These are phyloP conservation scores for Blastosporella zonata DNA, from an alignment of 1,284 basidiomycete genomes.

Conservation along the genomic window DNA sequence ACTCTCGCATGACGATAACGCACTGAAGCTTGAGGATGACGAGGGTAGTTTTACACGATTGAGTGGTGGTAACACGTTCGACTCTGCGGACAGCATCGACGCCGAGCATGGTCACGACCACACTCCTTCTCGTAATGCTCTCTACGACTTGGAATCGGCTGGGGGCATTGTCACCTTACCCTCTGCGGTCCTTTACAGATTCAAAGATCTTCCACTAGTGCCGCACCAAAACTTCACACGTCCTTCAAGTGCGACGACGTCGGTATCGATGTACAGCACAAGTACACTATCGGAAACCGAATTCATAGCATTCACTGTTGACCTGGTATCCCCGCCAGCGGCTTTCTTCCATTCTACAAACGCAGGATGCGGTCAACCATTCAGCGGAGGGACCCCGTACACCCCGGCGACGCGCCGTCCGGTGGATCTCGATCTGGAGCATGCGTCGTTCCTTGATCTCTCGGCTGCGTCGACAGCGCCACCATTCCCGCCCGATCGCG, in stretches of 20 bases:
- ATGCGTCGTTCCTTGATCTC: conserved; percentile 12
- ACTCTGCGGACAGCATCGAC: background rate
- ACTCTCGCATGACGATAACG: background rate
- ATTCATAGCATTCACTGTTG: background rate
- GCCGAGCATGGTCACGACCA: background rate
- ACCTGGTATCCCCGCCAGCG: background rate
- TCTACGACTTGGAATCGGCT: background rate
- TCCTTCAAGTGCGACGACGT: conserved; percentile 7
- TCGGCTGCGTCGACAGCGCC: background rate
- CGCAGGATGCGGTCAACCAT: background rate
- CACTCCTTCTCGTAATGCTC: background rate
- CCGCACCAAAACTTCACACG: background rate
- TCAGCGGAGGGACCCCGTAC: conserved; percentile 5
- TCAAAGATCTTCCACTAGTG: conserved; percentile 5
- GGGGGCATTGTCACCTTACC: background rate
- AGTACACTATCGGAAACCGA: conserved; percentile 6
- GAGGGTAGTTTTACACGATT: background rate
- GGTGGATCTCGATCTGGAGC: conserved; percentile 7
- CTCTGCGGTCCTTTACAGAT: background rate
- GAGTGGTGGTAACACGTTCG: background rate
- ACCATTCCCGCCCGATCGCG: background rate
- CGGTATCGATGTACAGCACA: conserved; percentile 17
- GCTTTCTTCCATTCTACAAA: background rate
- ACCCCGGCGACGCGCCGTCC: conserved; percentile 5
- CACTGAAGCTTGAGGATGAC: background rate